Evolutionary conservation across 306 rosid species (phyloP), one percentile per base, ranked within the genome.

Genomic region (Astragalus glycyphyllos): DNA sequence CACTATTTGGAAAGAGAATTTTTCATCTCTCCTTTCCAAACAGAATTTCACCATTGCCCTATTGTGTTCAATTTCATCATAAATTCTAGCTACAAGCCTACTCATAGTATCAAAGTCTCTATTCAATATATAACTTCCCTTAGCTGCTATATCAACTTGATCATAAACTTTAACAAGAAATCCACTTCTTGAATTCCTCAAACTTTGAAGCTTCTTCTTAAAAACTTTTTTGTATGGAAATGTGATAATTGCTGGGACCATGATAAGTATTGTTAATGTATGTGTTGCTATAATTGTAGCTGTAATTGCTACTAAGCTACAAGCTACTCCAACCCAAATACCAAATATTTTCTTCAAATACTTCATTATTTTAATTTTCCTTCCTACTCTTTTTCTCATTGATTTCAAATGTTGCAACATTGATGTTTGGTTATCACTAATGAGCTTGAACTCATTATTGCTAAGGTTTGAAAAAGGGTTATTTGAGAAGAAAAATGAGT

Each of bases 41-140:
- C 83, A 85, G 54, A 86, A 73, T 14, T 53, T 49, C 32, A 85
- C 44, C 81, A 87, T 78, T 59, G 62, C 58, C 75, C 55, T 85
- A 20, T 74, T 80, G 51, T 84, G 78, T 17, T 85, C 89, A 14
- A 85, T 65, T 46, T 75, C 90, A 66, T 82, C 84, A 5, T 61
- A 82, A 45, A 89, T 73, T 37, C 87, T 12, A 6, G 73, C 71
- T 10, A 85, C 82, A 5, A 85, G 83, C n/a, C 87, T 32, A 26
- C 90, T 81, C 77, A 81, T 83, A 37, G 86, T 85, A 5, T 89
- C 87, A 8, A 85, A 85, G 75, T 83, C 88, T 60, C 82, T 75
- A 3, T 71, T 80, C 84, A 87, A 31, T 47, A 87, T 82, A 26
- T 83, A 89, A 16, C 83, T 83, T 17, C 90, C 92, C 49, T 86